Conservation (phyloP, 2,329 filamentous ascomycete genomes). For the Trichoderma guizhouense region DNA sequence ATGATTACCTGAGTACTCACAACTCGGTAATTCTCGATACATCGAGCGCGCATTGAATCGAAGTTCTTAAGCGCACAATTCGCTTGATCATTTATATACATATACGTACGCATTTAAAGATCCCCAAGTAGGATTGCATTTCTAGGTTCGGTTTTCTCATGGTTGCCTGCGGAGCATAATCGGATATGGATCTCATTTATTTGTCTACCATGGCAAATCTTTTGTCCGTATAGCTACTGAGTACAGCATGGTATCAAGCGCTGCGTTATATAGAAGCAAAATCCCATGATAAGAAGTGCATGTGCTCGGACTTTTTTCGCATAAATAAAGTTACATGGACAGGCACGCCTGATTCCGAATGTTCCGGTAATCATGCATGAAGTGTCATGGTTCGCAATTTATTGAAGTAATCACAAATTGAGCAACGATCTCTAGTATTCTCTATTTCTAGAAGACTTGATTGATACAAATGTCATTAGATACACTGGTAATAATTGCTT, state of each 20-base stretch:
- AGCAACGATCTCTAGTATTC: background rate
- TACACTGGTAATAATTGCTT: no score
- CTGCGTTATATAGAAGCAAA: no score
- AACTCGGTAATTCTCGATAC: background rate
- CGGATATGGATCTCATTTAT: background rate
- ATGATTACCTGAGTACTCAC: background rate
- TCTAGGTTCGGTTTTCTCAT: background rate
- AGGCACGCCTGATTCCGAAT: background rate
- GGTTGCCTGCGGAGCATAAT: background rate
- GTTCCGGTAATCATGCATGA: background rate
- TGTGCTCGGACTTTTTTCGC: no score
- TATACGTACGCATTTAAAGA: background rate
- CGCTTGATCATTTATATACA: background rate
- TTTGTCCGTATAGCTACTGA: no score
- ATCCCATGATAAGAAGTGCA: no score
- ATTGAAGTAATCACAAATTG: background rate
- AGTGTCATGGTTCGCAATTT: background rate
- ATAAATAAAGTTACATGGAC: no score
- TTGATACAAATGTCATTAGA: no score
- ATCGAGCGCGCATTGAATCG: background rate
- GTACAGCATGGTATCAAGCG: no score
- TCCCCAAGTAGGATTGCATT: background rate
- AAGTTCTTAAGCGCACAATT: background rate
- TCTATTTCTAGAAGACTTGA: background rate
- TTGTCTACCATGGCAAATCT: background rate